Conservation (phyloP, 352 stramenopile species). For the Phytophthora sansomeana region DNA sequence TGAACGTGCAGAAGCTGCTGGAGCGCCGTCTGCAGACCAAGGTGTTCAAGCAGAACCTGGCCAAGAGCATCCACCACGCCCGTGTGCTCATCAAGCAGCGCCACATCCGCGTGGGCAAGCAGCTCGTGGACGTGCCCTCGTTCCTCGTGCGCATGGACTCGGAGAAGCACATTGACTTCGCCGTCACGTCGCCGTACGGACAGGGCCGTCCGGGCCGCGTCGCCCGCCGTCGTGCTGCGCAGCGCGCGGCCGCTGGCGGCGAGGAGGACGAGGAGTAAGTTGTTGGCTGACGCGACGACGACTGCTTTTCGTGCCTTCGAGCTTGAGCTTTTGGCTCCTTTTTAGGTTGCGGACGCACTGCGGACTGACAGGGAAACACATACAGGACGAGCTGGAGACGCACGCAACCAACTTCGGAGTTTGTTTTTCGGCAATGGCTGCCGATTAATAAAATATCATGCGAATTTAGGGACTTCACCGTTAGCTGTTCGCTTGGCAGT, state of each 20-base stretch:
- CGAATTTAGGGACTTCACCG: slow-evolving; percentile 79
- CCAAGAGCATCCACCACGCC: slow-evolving; percentile 99
- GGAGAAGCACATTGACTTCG: slow-evolving; percentile 99
- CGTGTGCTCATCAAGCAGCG: slow-evolving; percentile 99
- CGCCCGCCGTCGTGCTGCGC: slow-evolving; percentile 93
- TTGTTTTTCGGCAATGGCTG: slow-evolving; percentile 42
- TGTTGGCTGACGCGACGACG: slow-evolving; percentile 24
- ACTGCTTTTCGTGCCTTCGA: slow-evolving; percentile 27
- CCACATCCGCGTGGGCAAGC: slow-evolving; percentile 99
- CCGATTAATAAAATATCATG: slow-evolving; percentile 86
- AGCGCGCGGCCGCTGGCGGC: slow-evolving; percentile 92
- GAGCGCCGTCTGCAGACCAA: slow-evolving; percentile 99
- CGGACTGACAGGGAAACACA: neutral
- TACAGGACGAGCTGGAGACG: neutral
- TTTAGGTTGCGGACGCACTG: slow-evolving; percentile 11
- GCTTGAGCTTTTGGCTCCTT: slow-evolving; percentile 16
- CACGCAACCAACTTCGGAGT: slow-evolving; percentile 20
- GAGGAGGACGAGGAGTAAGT: slow-evolving; percentile 90
- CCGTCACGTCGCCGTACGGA: slow-evolving; percentile 97
- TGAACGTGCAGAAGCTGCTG: slow-evolving; percentile 99
- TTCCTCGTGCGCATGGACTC: slow-evolving; percentile 99
- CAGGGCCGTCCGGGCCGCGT: slow-evolving; percentile 97
- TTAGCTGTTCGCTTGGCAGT: neutral
- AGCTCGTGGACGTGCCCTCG: slow-evolving; percentile 98
- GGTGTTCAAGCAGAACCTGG: slow-evolving; percentile 99